These are phyloP conservation scores for Pleurotus tuber-regium DNA, from an alignment of 768 basidiomycete genomes.

Conservation along the genomic window DNA sequence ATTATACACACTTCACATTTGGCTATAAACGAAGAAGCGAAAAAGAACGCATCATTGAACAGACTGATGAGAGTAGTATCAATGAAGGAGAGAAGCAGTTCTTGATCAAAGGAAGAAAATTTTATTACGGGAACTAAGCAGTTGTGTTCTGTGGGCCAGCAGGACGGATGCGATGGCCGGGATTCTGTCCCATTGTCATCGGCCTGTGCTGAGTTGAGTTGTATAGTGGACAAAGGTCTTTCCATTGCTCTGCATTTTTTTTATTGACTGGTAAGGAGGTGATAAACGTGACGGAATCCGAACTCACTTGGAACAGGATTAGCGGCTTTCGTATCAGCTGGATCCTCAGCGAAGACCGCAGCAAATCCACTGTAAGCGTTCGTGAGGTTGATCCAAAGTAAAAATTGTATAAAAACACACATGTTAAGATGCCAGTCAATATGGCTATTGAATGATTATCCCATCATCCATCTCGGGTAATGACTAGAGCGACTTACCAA, in stretches of 20 bases:
- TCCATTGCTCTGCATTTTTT: neutral
- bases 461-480: too few relatives aligned
- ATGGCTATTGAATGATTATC: too few relatives aligned
- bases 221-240: constrained; percentile 13
- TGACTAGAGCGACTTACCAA: constrained; percentile 31
- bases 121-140: too few relatives aligned
- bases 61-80: too few relatives aligned
- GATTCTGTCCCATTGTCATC: too few relatives aligned
- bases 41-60: too few relatives aligned
- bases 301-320: constrained; percentile 4
- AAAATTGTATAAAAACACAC: constrained; percentile 11
- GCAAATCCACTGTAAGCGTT: constrained; percentile 29
- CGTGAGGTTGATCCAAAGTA: neutral
- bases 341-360: constrained; percentile 32
- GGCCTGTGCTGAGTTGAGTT: neutral
- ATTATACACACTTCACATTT: too few relatives aligned
- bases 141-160: too few relatives aligned
- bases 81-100: too few relatives aligned
- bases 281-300: neutral
- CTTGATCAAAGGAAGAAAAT: too few relatives aligned
- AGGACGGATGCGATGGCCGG: too few relatives aligned
- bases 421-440: constrained; percentile 39
- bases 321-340: neutral
- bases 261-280: neutral
- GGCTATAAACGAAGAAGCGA: too few relatives aligned